Evolutionary conservation across 352 stramenopile species (phyloP).

Genomic region (Phytophthora megakarya): DNA sequence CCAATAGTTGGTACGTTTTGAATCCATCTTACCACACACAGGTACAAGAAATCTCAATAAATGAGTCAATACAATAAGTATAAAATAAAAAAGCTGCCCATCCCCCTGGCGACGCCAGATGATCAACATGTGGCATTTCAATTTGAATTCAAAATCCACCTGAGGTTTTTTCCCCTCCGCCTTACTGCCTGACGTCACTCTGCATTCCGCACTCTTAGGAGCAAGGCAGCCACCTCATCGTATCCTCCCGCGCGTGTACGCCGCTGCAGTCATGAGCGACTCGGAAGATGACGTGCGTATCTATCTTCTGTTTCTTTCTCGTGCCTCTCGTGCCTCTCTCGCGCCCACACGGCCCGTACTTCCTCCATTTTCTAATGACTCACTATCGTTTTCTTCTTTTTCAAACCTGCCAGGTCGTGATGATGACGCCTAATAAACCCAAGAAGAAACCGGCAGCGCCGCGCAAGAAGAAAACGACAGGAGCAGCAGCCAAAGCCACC

Average conservation of each 20-base stretch:
- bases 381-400: conserved; percentile 8
- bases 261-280: conserved; percentile 42
- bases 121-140: conserved; percentile 7
- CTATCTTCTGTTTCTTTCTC: conserved; percentile 8
- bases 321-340: background rate
- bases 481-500: conserved; percentile 31
- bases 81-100: background rate
- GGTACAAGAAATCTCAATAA: too few species aligned
- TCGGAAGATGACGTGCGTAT: conserved; percentile 57
- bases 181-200: conserved; percentile 23
- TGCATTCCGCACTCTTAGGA: conserved; percentile 16
- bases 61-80: too few species aligned
- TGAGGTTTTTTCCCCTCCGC: conserved; percentile 18
- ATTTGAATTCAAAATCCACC: conserved; percentile 18
- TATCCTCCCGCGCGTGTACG: background rate
- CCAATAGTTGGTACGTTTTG: too few species aligned
- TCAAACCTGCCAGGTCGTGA: conserved; percentile 24
- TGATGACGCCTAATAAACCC: conserved; percentile 25
- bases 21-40: too few species aligned
- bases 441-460: conserved; percentile 28
- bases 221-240: conserved; percentile 4
- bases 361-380: conserved; percentile 3
- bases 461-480: conserved; percentile 40
- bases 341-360: background rate
- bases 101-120: conserved; percentile 8